These are phyloP conservation scores for Cephalotrichum gorgonifer DNA, from an alignment of 2,329 filamentous ascomycete species.

Conservation along the genomic window DNA sequence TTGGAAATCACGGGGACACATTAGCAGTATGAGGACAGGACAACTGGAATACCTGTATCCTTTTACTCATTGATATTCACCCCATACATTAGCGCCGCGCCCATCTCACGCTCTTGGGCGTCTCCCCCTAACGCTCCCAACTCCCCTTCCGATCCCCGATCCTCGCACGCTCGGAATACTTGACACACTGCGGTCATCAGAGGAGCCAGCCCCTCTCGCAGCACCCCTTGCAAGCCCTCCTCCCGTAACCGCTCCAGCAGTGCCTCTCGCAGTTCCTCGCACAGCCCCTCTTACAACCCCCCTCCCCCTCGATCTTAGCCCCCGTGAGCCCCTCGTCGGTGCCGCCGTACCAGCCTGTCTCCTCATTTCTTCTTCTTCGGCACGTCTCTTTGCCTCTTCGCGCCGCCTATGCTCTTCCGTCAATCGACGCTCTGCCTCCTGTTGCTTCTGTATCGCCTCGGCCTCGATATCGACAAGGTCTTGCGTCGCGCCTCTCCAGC, in stretches of 20 bases:
- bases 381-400: constrained; percentile 56
- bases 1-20: no score
- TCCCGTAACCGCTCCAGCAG: no score
- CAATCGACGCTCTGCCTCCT: constrained; percentile 66
- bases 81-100: background rate
- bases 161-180: background rate
- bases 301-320: constrained; percentile 7
- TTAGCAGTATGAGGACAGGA: no score
- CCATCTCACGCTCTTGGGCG: background rate
- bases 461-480: constrained; percentile 81
- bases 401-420: constrained; percentile 69
- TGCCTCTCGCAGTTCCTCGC: background rate
- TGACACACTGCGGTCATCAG: background rate
- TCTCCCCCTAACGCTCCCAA: background rate
- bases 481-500: constrained; percentile 81
- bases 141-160: background rate
- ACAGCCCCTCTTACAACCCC: constrained; percentile 3
- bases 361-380: constrained; percentile 48
- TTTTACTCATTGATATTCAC: background rate
- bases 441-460: constrained; percentile 62
- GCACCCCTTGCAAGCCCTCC: no score
- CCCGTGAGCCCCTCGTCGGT: constrained; percentile 18
- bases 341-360: constrained; percentile 18
- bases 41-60: background rate
- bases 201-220: background rate